Evolutionary conservation across 2,329 filamentous ascomycete species (phyloP).

Genomic region (Fusarium multiceps): DNA sequence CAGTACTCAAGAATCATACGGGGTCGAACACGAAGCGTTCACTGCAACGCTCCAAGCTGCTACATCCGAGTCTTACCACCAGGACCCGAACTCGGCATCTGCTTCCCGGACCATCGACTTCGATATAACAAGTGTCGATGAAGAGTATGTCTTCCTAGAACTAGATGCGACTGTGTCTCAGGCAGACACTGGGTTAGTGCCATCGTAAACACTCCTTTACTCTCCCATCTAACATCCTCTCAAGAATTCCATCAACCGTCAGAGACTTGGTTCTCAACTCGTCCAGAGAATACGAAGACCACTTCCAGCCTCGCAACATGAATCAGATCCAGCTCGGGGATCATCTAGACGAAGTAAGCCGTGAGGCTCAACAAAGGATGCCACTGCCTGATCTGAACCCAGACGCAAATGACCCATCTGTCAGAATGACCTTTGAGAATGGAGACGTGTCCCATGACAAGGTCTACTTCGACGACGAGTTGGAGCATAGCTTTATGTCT

Average conservation of each 20-base stretch:
- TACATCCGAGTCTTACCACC: not conserved
- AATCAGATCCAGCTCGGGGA: not conserved
- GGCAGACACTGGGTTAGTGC: not conserved
- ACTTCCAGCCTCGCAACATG: not conserved
- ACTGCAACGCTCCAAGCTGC: not conserved
- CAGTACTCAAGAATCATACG: not conserved
- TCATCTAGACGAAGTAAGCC: not conserved
- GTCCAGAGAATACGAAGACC: not conserved
- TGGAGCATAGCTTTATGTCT: not conserved
- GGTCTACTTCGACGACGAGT: not conserved
- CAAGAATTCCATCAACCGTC: not conserved
- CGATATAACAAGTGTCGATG: not conserved
- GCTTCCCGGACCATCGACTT: not conserved
- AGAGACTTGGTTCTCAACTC: not conserved
- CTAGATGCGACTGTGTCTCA: not conserved
- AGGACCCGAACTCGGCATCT: not conserved
- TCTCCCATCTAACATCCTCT: not conserved
- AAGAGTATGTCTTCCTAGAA: too few relatives aligned
- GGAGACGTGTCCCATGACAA: not conserved
- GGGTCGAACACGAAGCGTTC: not conserved
- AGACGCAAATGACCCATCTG: not conserved
- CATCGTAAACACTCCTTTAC: rapidly evolving
- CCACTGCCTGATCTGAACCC: not conserved
- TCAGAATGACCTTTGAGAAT: not conserved
- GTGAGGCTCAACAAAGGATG: not conserved